Evolutionary conservation across 2,329 filamentous ascomycete species (phyloP), one percentile per base, ranked within the genome.

Genomic region (Hypoxylon sp.): DNA sequence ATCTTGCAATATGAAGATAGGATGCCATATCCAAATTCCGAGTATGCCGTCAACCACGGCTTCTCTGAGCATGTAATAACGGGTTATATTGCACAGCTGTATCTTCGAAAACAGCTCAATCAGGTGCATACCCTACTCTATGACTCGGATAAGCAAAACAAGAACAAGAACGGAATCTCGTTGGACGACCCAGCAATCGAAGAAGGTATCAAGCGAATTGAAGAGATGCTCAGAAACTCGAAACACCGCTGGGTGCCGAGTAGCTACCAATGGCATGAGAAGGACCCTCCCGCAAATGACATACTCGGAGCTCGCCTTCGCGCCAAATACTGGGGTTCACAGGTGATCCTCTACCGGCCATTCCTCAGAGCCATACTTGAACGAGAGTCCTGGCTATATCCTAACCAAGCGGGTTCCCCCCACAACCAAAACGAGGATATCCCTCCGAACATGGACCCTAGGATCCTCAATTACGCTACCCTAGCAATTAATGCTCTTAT

Each of bases 251-350:
- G 85, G 79, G 82, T 85, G 14, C 83, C 85, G 0, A 75, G 75
- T 1, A 79, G 79, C 57, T 88, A 85, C 72, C 76, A 75, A 74
- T 95, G 86, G 78, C 79, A 85, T 2, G 91, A 93, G 64, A 78
- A 83, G 1, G 92, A 97, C 58, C 83, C 84, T 3, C 93, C 93
- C 0, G 87, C 94, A 0, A 78, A 75, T 0, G 89, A 97, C 51
- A 94, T 98, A 64, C 88, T 97, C 14, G 84, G 88, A 11, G 95
- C 95, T 30, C 88, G 96, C 21, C 83, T 98, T 66, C 90, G 95
- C 43, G 96, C 92, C 12, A 98, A 99, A 78, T 98, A 96, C 78
- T 98, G 95, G 83, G 96, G 96, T 19, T 94, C 93, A 0, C 88
- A 91, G 69, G 94, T 96, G 67, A 94, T 98, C 75, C 94, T 95